Conservation (phyloP, 2,329 filamentous ascomycete genomes). For the Cordyceps tenuipes region DNA sequence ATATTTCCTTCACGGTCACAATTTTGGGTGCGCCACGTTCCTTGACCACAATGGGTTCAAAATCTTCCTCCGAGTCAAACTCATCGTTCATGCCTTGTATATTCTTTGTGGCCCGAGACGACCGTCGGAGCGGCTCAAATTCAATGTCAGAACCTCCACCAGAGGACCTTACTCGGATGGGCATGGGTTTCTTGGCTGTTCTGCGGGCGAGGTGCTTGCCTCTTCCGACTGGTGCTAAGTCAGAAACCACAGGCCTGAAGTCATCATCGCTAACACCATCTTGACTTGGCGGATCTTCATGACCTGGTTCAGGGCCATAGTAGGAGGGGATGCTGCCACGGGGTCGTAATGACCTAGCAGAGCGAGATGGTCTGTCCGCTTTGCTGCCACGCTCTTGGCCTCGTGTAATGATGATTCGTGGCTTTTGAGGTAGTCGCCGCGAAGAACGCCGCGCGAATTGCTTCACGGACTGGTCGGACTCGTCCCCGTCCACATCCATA, state of each 20-base stretch:
- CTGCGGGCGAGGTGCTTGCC: constrained; percentile 17
- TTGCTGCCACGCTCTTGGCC: not conserved
- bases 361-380: not conserved
- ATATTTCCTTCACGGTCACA: constrained; percentile 64
- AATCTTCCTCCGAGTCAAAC: constrained; percentile 47
- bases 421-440: constrained; percentile 10
- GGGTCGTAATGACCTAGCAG: constrained; percentile 17
- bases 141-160: constrained; percentile 27
- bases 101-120: constrained; percentile 37
- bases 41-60: constrained; percentile 37
- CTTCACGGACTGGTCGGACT: constrained; percentile 15
- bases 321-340: constrained; percentile 15
- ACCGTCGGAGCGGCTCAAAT: constrained; percentile 43
- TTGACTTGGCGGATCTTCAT: not conserved
- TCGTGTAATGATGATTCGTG: not conserved
- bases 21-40: constrained; percentile 41
- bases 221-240: constrained; percentile 22
- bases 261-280: constrained; percentile 21
- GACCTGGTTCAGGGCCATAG: not conserved
- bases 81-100: constrained; percentile 41
- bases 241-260: constrained; percentile 30
- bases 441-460: constrained; percentile 6
- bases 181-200: not conserved
- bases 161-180: not conserved
- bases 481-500: constrained; percentile 22